phyloP scores from a whole-genome alignment of 345 rosid species.

The Diplotaxis tenuifolia region DNA sequence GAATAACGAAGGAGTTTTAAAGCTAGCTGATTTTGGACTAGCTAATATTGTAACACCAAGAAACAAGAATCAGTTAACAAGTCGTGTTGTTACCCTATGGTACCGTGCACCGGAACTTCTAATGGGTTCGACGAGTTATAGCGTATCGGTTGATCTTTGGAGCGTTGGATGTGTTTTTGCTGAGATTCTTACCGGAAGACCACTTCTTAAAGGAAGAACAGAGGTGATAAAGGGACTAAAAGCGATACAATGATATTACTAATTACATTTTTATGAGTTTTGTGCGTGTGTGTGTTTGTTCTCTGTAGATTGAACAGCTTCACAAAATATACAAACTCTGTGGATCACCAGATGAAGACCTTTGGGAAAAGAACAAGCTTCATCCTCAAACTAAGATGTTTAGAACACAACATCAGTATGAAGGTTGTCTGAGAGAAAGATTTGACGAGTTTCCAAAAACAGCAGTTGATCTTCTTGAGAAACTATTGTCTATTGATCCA shows the following conservation, averaged over 20 bases:
- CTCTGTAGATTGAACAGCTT: constrained; percentile 66
- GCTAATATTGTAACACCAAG: constrained; percentile 56
- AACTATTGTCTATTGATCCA: constrained; percentile 58
- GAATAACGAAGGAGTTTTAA: constrained; percentile 64
- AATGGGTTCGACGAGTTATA: constrained; percentile 75
- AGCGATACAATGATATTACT: background rate
- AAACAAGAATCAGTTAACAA: constrained; percentile 61
- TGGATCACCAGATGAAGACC: constrained; percentile 72
- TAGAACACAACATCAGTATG: constrained; percentile 59
- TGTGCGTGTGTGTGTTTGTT: background rate
- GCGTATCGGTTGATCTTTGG: constrained; percentile 72
- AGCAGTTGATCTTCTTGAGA: constrained; percentile 53
- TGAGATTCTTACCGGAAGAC: constrained; percentile 61
- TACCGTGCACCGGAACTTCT: constrained; percentile 85
- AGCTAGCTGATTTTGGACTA: constrained; percentile 76
- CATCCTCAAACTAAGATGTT: constrained; percentile 60
- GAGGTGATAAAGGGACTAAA: constrained; percentile 23
- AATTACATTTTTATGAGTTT: background rate
- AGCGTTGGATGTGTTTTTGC: constrained; percentile 80
- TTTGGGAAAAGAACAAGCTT: constrained; percentile 58
- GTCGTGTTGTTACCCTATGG: constrained; percentile 80
- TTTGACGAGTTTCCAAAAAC: constrained; percentile 49
- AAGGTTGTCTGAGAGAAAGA: constrained; percentile 53
- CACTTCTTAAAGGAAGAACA: constrained; percentile 77
- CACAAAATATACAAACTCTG: constrained; percentile 75